A percentile compares a stretch with the other conserved stretches of the same genome.
These are phyloP conservation scores for Trypanosoma mega DNA, from an alignment of 208 protist genomes.

Conservation along the genomic window DNA sequence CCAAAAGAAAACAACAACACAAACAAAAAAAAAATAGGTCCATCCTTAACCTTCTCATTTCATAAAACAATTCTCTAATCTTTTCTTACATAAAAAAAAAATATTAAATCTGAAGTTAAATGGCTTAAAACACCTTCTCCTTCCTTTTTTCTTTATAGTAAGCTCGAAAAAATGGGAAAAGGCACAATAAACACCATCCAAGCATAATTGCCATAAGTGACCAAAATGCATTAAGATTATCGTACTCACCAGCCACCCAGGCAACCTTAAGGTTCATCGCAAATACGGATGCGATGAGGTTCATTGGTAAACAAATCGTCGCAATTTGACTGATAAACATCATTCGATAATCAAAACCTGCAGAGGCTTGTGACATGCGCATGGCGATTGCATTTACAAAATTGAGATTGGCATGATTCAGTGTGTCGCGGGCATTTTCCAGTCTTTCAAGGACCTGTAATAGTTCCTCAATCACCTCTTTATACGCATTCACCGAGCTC, in stretches of 20 bases:
- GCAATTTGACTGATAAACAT: constrained; percentile 71
- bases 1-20: no score
- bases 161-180: constrained; percentile 43
- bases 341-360: constrained; percentile 77
- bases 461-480: constrained; percentile 48
- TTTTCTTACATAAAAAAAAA: no score
- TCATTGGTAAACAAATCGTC: constrained; percentile 87
- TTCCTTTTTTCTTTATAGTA: no score
- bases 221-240: constrained; percentile 59
- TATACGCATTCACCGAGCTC: constrained; percentile 2
- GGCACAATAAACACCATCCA: constrained; percentile 56
- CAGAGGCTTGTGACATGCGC: constrained; percentile 88
- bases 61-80: no score
- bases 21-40: no score
- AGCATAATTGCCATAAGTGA: constrained; percentile 65
- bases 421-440: constrained; percentile 70
- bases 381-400: constrained; percentile 79
- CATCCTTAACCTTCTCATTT: no score
- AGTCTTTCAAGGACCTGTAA: constrained; percentile 64
- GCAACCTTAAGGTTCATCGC: constrained; percentile 91
- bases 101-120: no score
- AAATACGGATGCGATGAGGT: constrained; percentile 78
- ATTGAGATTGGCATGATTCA: constrained; percentile 87
- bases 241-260: constrained; percentile 55
- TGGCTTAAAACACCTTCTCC: no score